A percentile compares a stretch with the other conserved stretches of the same genome.
phyloP scores from a whole-genome alignment of 2,329 filamentous ascomycete genomes.

The Stemphylium lycopersici region DNA sequence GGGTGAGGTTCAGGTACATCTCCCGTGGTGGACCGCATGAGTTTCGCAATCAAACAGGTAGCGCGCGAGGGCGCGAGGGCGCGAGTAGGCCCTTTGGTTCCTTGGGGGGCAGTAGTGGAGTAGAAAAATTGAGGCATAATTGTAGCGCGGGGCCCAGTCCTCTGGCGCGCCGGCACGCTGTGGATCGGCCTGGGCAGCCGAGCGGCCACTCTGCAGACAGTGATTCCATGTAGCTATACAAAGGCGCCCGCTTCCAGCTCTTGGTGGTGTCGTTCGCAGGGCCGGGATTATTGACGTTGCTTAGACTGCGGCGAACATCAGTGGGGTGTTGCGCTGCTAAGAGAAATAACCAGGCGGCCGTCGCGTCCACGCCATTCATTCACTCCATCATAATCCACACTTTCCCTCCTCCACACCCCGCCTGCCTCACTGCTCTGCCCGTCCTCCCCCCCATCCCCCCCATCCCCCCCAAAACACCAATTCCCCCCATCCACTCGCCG shows the following conservation, averaged over 20 bases:
- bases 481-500: slow-evolving; percentile 4
- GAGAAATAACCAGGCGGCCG: slow-evolving; percentile 34
- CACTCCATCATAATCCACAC: slow-evolving; percentile 24
- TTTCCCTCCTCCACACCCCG: slow-evolving; percentile 23
- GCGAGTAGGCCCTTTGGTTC: neutral
- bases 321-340: slow-evolving; percentile 33
- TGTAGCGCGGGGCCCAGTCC: slow-evolving; percentile 6
- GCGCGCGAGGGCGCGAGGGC: neutral
- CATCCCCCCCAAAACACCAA: slow-evolving; percentile 5
- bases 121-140: slow-evolving; percentile 6
- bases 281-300: slow-evolving; percentile 31
- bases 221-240: slow-evolving; percentile 29
- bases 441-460: slow-evolving; percentile 2
- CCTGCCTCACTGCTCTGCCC: neutral
- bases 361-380: slow-evolving; percentile 10
- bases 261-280: slow-evolving; percentile 34
- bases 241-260: slow-evolving; percentile 20
- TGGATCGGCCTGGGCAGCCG: slow-evolving; percentile 11
- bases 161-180: slow-evolving; percentile 12
- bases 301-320: slow-evolving; percentile 27
- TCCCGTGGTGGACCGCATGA: slow-evolving; percentile 28
- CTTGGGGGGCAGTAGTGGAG: neutral
- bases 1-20: slow-evolving; percentile 38
- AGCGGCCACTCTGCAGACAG: slow-evolving; percentile 3
- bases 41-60: slow-evolving; percentile 2